Evolutionary conservation across 1,284 basidiomycete species (phyloP).

Genomic region (Malassezia cuniculi): DNA sequence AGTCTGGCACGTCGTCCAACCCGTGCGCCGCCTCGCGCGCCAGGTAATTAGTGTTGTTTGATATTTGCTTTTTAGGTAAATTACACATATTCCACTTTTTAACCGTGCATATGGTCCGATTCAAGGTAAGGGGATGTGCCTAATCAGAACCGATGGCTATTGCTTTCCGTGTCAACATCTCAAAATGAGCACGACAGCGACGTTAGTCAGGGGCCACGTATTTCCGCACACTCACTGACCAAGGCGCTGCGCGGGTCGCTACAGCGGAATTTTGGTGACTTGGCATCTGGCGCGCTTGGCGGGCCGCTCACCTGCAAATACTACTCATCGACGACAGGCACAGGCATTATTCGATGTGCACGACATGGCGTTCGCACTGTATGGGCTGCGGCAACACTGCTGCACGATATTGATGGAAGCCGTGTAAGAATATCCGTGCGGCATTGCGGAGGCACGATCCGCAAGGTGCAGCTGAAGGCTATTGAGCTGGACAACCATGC

Average conservation of each 20-base stretch:
- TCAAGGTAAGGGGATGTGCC: slow-evolving; percentile 6
- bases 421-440: slow-evolving; percentile 7
- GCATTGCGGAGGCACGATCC: slow-evolving; percentile 11
- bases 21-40: too few relatives aligned
- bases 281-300: slow-evolving; percentile 3
- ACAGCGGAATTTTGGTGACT: slow-evolving; percentile 12
- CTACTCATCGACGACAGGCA: slow-evolving; percentile 9
- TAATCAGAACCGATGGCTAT: slow-evolving; percentile 12
- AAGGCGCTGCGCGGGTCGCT: slow-evolving; percentile 11
- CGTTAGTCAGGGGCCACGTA: background rate
- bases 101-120: slow-evolving; percentile 13
- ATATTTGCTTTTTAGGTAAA: too few relatives aligned
- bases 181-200: background rate
- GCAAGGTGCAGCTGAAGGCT: slow-evolving; percentile 9
- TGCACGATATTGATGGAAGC: slow-evolving; percentile 4
- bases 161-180: slow-evolving; percentile 1
- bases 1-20: too few relatives aligned
- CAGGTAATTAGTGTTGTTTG: too few relatives aligned
- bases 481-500: slow-evolving; percentile 9
- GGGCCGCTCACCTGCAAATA: slow-evolving; percentile 13
- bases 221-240: slow-evolving; percentile 3
- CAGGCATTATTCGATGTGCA: slow-evolving; percentile 10
- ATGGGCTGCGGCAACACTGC: slow-evolving; percentile 11
- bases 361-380: slow-evolving; percentile 11
- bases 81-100: too few relatives aligned